A percentile compares a stretch with the other conserved stretches of the same genome.
These are phyloP conservation scores for Monilinia fructicola DNA, from an alignment of 2,329 filamentous ascomycete species.

Conservation along the genomic window DNA sequence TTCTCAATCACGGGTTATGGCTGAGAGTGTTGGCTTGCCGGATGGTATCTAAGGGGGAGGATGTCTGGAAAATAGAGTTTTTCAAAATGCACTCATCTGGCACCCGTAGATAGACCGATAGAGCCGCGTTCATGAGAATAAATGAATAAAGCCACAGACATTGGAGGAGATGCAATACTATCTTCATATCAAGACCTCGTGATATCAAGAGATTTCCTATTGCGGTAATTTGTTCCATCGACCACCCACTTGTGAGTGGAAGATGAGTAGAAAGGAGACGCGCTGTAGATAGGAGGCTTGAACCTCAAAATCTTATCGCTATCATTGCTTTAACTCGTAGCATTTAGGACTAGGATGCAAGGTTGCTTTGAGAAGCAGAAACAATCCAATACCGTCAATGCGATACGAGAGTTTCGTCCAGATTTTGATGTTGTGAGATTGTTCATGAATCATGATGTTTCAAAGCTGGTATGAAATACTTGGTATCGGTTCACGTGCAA, in stretches of 20 bases:
- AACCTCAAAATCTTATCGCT: slow-evolving; percentile 6
- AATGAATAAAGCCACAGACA: background rate
- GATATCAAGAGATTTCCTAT: slow-evolving; percentile 8
- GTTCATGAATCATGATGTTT: background rate
- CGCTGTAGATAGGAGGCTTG: slow-evolving; percentile 4
- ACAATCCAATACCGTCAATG: background rate
- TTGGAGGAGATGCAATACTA: background rate
- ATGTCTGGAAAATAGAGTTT: background rate
- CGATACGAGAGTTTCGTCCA: slow-evolving; percentile 3
- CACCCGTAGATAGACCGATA: background rate
- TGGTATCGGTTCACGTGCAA: slow-evolving; percentile 1
- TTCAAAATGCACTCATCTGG: background rate
- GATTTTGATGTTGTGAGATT: background rate
- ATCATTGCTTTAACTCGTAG: background rate
- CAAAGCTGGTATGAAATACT: background rate
- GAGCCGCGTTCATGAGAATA: background rate
- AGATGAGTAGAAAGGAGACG: background rate
- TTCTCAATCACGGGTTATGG: background rate
- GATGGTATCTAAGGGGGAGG: background rate
- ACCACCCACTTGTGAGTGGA: slow-evolving; percentile 12
- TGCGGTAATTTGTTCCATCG: slow-evolving; percentile 4
- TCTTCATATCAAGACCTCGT: background rate
- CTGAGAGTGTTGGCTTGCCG: background rate
- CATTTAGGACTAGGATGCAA: too few relatives aligned
- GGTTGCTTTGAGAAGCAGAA: background rate